A percentile compares a stretch with the other conserved stretches of the same genome.
These are phyloP conservation scores for Dictyostelium discoideum DNA, from an alignment of 78 protist species.

Conservation along the genomic window DNA sequence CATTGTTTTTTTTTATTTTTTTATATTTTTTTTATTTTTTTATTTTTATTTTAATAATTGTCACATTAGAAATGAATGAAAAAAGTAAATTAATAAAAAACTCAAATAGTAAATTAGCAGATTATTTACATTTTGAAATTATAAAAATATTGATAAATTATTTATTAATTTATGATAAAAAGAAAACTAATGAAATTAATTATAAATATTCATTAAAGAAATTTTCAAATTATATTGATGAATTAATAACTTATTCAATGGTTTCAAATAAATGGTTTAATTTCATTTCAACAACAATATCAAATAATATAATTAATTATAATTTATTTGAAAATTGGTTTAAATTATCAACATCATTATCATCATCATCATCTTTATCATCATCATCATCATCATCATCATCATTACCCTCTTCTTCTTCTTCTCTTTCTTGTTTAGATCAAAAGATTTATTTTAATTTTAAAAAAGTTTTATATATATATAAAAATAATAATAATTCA, in stretches of 20 bases:
- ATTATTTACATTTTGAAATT: neutral
- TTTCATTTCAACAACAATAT: neutral
- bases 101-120: neutral
- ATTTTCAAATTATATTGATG: neutral
- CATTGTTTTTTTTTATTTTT: too few relatives aligned
- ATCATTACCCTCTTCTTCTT: neutral
- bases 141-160: neutral
- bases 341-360: neutral
- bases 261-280: neutral
- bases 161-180: neutral
- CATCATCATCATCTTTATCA: neutral
- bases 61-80: neutral
- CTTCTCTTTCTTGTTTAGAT: neutral
- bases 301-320: neutral
- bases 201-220: neutral
- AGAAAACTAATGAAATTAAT: neutral
- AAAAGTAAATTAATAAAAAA: neutral
- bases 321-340: neutral
- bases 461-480: neutral
- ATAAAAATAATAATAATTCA: neutral
- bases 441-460: neutral
- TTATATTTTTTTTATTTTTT: too few relatives aligned
- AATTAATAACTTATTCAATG: neutral
- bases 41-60: too few relatives aligned
- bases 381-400: neutral